Conservation (phyloP, 352 stramenopile species). For the Aphanomyces astaci region DNA sequence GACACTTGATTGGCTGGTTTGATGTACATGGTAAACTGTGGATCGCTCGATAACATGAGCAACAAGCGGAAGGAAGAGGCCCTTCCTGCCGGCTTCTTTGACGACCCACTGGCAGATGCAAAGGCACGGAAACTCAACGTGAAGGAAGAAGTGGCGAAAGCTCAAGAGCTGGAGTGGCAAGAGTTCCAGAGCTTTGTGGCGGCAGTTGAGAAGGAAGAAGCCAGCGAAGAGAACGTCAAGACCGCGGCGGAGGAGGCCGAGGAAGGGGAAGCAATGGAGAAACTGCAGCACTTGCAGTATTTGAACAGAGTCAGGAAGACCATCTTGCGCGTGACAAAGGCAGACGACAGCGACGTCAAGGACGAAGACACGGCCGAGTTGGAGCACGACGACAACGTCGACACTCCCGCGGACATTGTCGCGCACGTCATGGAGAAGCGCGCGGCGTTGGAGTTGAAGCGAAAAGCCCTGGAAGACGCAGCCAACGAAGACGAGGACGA, state of each 20-base stretch:
- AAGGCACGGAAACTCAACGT: slow-evolving; percentile 42
- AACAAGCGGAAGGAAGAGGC: slow-evolving; percentile 20
- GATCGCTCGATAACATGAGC: neutral
- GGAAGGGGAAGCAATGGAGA: slow-evolving; percentile 34
- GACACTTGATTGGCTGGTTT: neutral
- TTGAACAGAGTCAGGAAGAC: slow-evolving; percentile 48
- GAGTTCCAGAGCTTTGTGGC: slow-evolving; percentile 53
- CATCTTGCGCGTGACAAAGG: slow-evolving; percentile 34
- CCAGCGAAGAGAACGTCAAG: slow-evolving; percentile 30
- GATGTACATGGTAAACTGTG: neutral
- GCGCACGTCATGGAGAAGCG: slow-evolving; percentile 6
- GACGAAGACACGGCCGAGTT: slow-evolving; percentile 6
- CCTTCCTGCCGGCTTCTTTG: slow-evolving; percentile 42
- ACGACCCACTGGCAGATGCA: slow-evolving; percentile 43
- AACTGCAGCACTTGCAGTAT: slow-evolving; percentile 64
- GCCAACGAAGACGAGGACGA: slow-evolving; percentile 3
- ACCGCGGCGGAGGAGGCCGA: slow-evolving; percentile 37
- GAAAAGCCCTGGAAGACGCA: neutral
- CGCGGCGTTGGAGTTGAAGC: neutral
- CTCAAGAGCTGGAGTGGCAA: slow-evolving; percentile 46
- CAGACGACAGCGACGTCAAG: neutral
- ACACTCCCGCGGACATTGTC: slow-evolving; percentile 4
- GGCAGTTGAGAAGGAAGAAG: slow-evolving; percentile 41
- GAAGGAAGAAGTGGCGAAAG: slow-evolving; percentile 36
- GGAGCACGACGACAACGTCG: neutral